These are phyloP conservation scores for Chlorencoelia australis DNA, from an alignment of 2,329 filamentous ascomycete species.

Conservation along the genomic window DNA sequence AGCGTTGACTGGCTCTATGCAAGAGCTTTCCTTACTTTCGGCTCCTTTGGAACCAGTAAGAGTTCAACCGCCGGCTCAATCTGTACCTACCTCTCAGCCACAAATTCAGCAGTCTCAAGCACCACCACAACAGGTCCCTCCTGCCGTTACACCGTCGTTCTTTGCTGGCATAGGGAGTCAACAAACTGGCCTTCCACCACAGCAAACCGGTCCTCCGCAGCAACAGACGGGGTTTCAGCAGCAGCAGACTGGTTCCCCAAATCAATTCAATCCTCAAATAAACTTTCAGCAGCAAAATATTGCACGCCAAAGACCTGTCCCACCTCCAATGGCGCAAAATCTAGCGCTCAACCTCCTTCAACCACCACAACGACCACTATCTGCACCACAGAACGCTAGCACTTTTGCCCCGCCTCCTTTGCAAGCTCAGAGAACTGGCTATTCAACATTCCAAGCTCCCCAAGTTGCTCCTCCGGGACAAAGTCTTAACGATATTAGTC, in stretches of 20 bases:
- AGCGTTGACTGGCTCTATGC: conserved; percentile 58
- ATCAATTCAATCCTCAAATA: conserved; percentile 24
- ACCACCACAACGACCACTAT: conserved; percentile 72
- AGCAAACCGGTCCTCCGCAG: conserved; percentile 10
- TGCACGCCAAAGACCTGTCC: conserved; percentile 58
- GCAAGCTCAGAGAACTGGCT: conserved; percentile 76
- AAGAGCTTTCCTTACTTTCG: conserved; percentile 55
- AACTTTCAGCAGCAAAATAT: conserved; percentile 35
- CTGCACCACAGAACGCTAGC: conserved; percentile 74
- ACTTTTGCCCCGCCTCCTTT: conserved; percentile 65
- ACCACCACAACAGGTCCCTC: conserved; percentile 26
- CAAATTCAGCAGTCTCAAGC: conserved; percentile 14
- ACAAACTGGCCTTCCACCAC: conserved; percentile 33
- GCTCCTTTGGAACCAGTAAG: conserved; percentile 46
- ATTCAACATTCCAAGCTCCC: conserved; percentile 36
- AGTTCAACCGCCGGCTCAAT: conserved; percentile 24
- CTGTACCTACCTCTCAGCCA: conserved; percentile 17
- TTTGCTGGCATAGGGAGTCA: conserved; percentile 41
- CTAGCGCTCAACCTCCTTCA: conserved; percentile 55
- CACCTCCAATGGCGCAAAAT: conserved; percentile 50
- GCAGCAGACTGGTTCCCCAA: conserved; percentile 14
- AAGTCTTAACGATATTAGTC: conserved; percentile 57
- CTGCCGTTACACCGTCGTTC: conserved; percentile 48
- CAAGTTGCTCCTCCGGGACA: conserved; percentile 65
- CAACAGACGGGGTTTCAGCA: conserved; percentile 35